Base-by-base conservation (phyloP, 345 rosid species). In the Pelargonium nanum region DNA sequence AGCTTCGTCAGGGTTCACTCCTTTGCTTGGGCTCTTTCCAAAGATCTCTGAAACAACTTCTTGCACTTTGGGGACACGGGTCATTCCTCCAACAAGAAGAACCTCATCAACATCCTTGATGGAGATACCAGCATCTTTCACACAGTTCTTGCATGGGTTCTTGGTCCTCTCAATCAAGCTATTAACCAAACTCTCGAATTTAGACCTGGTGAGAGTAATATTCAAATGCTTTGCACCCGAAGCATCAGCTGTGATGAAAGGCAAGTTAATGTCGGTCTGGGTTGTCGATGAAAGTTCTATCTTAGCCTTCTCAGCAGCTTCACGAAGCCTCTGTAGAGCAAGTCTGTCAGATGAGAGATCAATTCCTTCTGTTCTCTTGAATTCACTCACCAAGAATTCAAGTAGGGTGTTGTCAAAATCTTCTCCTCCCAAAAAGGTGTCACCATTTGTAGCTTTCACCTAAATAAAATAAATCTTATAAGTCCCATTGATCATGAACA, bases 381-480 rank as follows among this genome's bases (percentile, higher is more conserved):
- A 91, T 55, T 90, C 97, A 55, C 76, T 77, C 7, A 91, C 97
- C 59, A 88, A 75, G 77, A 72, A 91, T 52, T 91, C 94, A 40
- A 91, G 65, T 61, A 91, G 52, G 6, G 87, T 74, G 70, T 88
- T 91, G 64, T 91, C 97, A 68, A 91, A 91, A 67, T 89, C 97
- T 64, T 91, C 96, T 55, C 97, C 97, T 58, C 97, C 96, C 79
- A 91, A 74, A 75, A 91, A 91, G 3, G 97, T 91, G 73, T 89
- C 97, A 15, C 97, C 97, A 73, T 91, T 91, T 58, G 97, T 91
- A 53, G 96, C 94, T 91, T 91, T 91, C 57, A 91, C 96, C 97
- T 91, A 65, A 19, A 65, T 12, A 15, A 17, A 55, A 28, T 3
- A 58, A 32, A 30, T 0, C 19, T 20, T 23, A 24, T 48, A 34